Percentiles rank a stretch among this genome's conserved stretches.
phyloP scores from a whole-genome alignment of 257 asterid genomes.

The Gentiana dahurica region DNA sequence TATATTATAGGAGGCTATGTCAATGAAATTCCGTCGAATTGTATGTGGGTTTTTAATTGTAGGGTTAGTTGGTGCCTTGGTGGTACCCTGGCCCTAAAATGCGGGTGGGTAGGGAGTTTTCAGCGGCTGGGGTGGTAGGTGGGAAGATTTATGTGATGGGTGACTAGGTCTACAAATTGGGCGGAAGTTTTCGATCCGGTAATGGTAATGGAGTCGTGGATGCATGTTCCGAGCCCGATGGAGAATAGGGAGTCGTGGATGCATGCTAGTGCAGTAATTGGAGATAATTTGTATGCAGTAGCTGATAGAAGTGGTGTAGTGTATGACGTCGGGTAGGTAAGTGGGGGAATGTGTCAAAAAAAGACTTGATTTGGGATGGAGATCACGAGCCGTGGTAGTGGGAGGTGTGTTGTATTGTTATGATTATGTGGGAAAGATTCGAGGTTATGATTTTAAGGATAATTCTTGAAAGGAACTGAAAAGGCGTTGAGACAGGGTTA shows the following conservation, averaged over 20 bases:
- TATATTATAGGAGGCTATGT: slow-evolving; percentile 78
- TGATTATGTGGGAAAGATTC: slow-evolving; percentile 77
- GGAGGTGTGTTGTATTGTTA: slow-evolving; percentile 63
- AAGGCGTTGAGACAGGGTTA: slow-evolving; percentile 60
- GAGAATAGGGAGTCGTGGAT: slow-evolving; percentile 89
- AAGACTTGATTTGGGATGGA: slow-evolving; percentile 85
- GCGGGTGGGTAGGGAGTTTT: slow-evolving; percentile 63
- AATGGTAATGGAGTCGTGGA: slow-evolving; percentile 38
- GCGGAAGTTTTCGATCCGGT: slow-evolving; percentile 67
- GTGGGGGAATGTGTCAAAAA: slow-evolving; percentile 77
- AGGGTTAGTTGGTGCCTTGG: slow-evolving; percentile 52
- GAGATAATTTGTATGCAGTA: slow-evolving; percentile 56
- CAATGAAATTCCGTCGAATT: slow-evolving; percentile 43
- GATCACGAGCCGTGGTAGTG: slow-evolving; percentile 63
- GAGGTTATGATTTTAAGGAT: slow-evolving; percentile 57
- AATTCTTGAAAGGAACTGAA: slow-evolving; percentile 70
- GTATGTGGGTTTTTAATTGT: slow-evolving; percentile 65
- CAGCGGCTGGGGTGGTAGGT: slow-evolving; percentile 53
- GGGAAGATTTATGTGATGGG: slow-evolving; percentile 74
- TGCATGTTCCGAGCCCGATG: slow-evolving; percentile 48
- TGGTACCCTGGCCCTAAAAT: slow-evolving; percentile 74
- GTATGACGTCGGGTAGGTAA: slow-evolving; percentile 37
- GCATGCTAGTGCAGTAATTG: slow-evolving; percentile 80
- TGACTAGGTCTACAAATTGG: slow-evolving; percentile 70
- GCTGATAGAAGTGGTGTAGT: slow-evolving; percentile 94